A percentile compares a stretch with the other conserved stretches of the same genome.
Conservation (phyloP, 148 eudicot genomes). For the Vaccinium darrowii region DNA sequence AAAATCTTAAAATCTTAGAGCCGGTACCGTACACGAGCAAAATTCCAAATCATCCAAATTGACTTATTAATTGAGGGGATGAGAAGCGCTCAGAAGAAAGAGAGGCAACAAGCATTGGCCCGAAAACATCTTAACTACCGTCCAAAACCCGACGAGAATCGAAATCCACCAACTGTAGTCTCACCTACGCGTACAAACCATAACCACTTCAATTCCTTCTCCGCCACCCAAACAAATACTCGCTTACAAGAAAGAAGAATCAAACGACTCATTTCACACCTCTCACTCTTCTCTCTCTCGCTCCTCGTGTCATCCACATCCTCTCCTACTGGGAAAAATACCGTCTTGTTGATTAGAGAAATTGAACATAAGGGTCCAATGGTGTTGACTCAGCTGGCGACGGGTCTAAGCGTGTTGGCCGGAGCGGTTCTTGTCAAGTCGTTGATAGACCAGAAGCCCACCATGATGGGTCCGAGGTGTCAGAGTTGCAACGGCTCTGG, state of each 20-base stretch:
- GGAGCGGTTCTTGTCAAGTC: constrained; percentile 74
- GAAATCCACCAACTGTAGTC: background rate
- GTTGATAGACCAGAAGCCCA: constrained; percentile 59
- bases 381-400: constrained; percentile 73
- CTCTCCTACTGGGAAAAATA: background rate
- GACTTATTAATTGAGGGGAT: no score
- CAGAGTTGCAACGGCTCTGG: constrained; percentile 84
- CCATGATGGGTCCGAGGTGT: constrained; percentile 69
- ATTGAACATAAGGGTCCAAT: constrained; percentile 53
- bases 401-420: constrained; percentile 75
- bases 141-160: constrained; percentile 12
- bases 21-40: no score
- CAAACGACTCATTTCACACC: background rate
- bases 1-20: no score
- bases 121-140: constrained; percentile 19
- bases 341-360: background rate
- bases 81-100: no score
- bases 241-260: background rate
- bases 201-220: constrained; percentile 18
- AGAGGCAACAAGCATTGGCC: background rate
- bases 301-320: background rate
- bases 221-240: no score
- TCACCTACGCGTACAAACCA: constrained; percentile 16
- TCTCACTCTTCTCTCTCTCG: background rate
- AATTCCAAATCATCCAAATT: no score